These are phyloP conservation scores for Parascedosporium putredinis DNA, from an alignment of 2,329 filamentous ascomycete genomes.

Conservation along the genomic window DNA sequence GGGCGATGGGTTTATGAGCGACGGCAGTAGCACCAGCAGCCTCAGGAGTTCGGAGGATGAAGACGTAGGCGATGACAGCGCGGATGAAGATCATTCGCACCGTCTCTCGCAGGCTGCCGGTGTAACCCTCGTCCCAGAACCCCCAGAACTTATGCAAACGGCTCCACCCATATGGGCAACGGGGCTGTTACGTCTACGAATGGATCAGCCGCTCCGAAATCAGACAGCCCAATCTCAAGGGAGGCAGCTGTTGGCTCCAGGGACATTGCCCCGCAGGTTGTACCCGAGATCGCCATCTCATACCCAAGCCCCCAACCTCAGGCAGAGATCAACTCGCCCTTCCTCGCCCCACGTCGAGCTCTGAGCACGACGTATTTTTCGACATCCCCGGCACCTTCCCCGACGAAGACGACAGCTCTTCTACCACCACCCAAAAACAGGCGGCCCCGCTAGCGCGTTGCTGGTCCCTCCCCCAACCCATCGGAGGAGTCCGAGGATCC, in stretches of 20 bases:
- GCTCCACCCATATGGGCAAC: not conserved
- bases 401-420: slow-evolving; percentile 20
- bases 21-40: slow-evolving; percentile 10
- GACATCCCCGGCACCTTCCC: slow-evolving; percentile 53
- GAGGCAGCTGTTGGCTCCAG: not conserved
- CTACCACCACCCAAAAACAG: slow-evolving; percentile 4
- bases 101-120: not conserved
- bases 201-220: not conserved
- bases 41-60: slow-evolving; percentile 23
- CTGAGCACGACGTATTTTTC: slow-evolving; percentile 24
- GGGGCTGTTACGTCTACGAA: not conserved
- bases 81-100: slow-evolving; percentile 15
- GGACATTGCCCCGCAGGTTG: not conserved
- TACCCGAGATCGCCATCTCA: slow-evolving; percentile 35
- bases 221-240: not conserved
- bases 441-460: not conserved
- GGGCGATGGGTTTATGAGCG: slow-evolving; percentile 47
- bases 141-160: not conserved
- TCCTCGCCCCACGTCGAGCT: not conserved
- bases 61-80: slow-evolving; percentile 29
- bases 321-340: not conserved
- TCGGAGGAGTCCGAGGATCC: slow-evolving; percentile 34
- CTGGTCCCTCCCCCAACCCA: not conserved
- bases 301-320: slow-evolving; percentile 24
- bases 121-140: not conserved